phyloP scores from a whole-genome alignment of 2,329 filamentous ascomycete species.

The Alternaria sp. region DNA sequence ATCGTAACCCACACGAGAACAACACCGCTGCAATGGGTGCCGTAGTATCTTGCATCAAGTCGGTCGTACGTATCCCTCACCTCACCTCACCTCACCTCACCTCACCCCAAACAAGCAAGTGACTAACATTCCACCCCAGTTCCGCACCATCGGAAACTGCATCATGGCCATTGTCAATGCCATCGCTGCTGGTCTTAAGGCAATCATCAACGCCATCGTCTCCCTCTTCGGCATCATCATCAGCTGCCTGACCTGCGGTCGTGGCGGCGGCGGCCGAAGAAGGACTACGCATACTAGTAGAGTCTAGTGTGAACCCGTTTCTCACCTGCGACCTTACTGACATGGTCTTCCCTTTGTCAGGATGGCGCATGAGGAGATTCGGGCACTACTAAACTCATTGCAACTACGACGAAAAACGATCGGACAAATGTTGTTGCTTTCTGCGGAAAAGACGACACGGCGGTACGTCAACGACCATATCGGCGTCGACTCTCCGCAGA shows the following conservation, averaged over 20 bases:
- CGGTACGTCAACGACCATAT: not conserved
- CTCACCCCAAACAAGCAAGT: not conserved
- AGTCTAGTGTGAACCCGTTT: constrained; percentile 45
- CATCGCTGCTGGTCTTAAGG: constrained; percentile 57
- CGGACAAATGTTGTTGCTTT: not conserved
- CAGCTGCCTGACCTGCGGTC: constrained; percentile 60
- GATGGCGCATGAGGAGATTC: constrained; percentile 16
- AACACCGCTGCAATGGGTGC: constrained; percentile 72
- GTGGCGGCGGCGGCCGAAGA: constrained; percentile 52
- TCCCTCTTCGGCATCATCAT: constrained; percentile 60
- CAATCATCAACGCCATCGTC: constrained; percentile 61
- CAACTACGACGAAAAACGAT: not conserved
- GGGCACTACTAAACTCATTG: constrained; percentile 7
- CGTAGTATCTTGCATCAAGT: constrained; percentile 71
- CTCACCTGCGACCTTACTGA: constrained; percentile 7
- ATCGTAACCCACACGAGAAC: constrained; percentile 13
- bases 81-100: not conserved
- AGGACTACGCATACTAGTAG: constrained; percentile 50
- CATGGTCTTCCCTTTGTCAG: constrained; percentile 4
- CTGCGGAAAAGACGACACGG: not conserved
- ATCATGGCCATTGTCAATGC: constrained; percentile 59
- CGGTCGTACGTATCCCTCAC: constrained; percentile 64
- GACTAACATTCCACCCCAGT: constrained; percentile 41
- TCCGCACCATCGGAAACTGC: constrained; percentile 58
- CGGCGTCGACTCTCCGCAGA: not conserved